Conservation (phyloP, 495 filamentous ascomycete species). For the Aspergillus panamensis region DNA sequence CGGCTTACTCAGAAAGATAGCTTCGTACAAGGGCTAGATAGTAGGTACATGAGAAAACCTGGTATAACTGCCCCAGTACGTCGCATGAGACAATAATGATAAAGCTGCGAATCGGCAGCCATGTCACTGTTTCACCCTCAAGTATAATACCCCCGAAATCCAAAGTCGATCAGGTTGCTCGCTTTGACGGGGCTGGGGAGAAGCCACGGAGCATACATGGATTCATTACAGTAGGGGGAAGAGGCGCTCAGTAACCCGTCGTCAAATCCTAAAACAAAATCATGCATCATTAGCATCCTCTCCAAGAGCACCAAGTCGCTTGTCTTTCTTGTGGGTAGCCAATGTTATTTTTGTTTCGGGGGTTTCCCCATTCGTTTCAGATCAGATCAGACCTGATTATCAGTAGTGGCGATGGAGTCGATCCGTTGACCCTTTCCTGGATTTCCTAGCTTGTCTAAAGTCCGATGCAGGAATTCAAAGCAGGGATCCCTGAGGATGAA, state of each 20-base stretch:
- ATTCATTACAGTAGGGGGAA: not conserved
- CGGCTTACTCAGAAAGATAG: no score
- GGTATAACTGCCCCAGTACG: no score
- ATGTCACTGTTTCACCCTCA: conserved; percentile 1
- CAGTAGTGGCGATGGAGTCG: not conserved
- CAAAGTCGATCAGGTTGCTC: no score
- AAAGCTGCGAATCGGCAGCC: not conserved
- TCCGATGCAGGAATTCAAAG: conserved; percentile 8
- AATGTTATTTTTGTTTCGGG: not conserved
- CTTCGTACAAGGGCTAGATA: no score
- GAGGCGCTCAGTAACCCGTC: not conserved
- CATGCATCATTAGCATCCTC: not conserved
- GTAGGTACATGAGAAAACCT: no score
- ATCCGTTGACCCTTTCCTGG: conserved; percentile 3
- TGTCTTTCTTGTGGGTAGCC: not conserved
- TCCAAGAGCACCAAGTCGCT: not conserved
- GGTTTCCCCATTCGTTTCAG: not conserved
- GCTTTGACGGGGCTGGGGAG: no score
- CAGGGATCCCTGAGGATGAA: conserved; percentile 5
- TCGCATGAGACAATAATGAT: no score
- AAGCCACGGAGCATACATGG: not conserved
- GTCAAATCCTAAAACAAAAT: not conserved
- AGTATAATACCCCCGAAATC: not conserved
- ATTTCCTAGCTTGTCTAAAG: not conserved
- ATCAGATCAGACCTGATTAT: not conserved